phyloP scores from a whole-genome alignment of 306 rosid species.

The Cyclanthera cordifolia region DNA sequence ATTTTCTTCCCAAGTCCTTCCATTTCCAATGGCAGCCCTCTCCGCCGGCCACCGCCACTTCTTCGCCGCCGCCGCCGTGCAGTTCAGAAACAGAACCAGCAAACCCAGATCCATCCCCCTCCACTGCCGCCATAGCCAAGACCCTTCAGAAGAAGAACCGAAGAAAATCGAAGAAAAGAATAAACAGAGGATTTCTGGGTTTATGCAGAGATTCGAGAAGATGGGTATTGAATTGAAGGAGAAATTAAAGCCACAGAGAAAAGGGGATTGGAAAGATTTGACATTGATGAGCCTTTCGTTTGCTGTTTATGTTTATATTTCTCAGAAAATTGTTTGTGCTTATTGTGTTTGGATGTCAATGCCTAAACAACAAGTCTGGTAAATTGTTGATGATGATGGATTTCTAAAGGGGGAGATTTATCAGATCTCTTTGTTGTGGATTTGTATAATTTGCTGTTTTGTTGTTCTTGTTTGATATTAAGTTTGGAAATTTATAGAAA shows the following conservation, averaged over 20 bases:
- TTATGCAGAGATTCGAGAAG: slow-evolving; percentile 29
- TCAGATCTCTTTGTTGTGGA: background rate
- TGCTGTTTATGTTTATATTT: slow-evolving; percentile 80
- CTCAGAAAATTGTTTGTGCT: slow-evolving; percentile 62
- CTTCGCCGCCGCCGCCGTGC: background rate
- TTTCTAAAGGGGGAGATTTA: background rate
- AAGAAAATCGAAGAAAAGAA: slow-evolving; percentile 19
- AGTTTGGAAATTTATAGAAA: background rate
- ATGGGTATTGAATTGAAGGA: slow-evolving; percentile 36
- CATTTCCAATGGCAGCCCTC: slow-evolving; percentile 36
- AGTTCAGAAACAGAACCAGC: slow-evolving; percentile 14
- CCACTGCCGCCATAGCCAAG: slow-evolving; percentile 26
- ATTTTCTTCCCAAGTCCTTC: background rate
- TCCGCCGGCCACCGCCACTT: slow-evolving; percentile 18
- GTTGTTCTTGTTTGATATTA: background rate
- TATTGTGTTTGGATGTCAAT: slow-evolving; percentile 53
- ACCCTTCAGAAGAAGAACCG: slow-evolving; percentile 18
- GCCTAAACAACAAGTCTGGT: slow-evolving; percentile 42
- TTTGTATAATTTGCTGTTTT: background rate
- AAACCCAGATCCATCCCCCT: slow-evolving; percentile 18
- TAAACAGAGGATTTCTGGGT: slow-evolving; percentile 7
- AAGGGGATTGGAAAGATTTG: slow-evolving; percentile 84
- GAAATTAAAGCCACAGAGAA: slow-evolving; percentile 55
- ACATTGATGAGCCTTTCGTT: slow-evolving; percentile 67
- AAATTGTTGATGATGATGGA: slow-evolving; percentile 9